A percentile compares a stretch with the other conserved stretches of the same genome.
These are phyloP conservation scores for Gossypium davidsonii DNA, from an alignment of 441 rosid species.

Conservation along the genomic window DNA sequence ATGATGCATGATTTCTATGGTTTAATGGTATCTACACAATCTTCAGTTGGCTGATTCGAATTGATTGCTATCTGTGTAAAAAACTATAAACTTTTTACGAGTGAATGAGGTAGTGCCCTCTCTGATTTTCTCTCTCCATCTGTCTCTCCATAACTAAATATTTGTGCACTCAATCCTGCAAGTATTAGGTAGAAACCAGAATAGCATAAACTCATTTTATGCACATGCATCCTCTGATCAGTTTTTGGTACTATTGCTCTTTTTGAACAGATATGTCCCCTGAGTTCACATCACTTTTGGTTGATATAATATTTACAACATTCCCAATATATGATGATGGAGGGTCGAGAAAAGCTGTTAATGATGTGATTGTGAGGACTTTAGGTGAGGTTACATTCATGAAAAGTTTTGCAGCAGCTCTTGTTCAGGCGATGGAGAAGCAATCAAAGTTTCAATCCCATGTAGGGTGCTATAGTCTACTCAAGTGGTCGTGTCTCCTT, in stretches of 20 bases:
- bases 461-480: constrained; percentile 66
- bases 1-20: neutral
- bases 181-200: neutral
- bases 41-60: neutral
- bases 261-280: constrained; percentile 48
- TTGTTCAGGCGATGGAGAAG: constrained; percentile 89
- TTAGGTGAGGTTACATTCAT: constrained; percentile 58
- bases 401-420: constrained; percentile 77
- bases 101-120: neutral
- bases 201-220: neutral
- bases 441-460: constrained; percentile 52
- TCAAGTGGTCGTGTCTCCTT: constrained; percentile 84
- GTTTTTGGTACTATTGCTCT: constrained; percentile 11
- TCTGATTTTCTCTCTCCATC: neutral
- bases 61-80: neutral
- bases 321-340: constrained; percentile 67
- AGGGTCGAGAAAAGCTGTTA: constrained; percentile 73
- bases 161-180: neutral
- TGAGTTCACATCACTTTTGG: constrained; percentile 49
- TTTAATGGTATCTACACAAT: neutral
- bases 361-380: constrained; percentile 55
- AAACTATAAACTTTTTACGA: neutral
- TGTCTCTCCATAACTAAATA: neutral
- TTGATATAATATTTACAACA: constrained; percentile 70
- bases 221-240: neutral